These are phyloP conservation scores for Cymbopogon flexuosus DNA, from an alignment of 202 grass and related monocot species.

Conservation along the genomic window DNA sequence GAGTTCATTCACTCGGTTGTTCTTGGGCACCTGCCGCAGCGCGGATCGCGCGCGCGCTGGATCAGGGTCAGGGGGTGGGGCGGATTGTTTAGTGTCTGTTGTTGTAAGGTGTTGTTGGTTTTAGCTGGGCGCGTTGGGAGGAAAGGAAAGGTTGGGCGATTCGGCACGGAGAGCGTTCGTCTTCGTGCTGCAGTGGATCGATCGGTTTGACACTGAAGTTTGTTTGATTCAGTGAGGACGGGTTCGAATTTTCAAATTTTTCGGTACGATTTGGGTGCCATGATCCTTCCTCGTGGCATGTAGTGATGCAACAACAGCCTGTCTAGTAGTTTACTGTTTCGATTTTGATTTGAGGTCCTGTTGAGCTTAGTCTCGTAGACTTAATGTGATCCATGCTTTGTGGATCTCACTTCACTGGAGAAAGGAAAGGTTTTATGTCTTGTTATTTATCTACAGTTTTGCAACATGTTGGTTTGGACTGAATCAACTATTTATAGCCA, in stretches of 20 bases:
- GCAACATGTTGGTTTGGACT: background rate
- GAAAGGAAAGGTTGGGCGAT: background rate
- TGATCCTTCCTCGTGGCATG: background rate
- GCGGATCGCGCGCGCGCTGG: background rate
- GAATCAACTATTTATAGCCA: background rate
- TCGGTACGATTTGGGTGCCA: background rate
- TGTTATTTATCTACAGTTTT: background rate
- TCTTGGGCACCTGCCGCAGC: background rate
- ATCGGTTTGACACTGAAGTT: background rate
- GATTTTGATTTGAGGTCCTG: no score
- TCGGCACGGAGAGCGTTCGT: background rate
- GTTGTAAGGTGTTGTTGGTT: background rate
- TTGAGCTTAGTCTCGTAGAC: background rate
- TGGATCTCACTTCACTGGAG: background rate
- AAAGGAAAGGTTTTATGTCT: background rate
- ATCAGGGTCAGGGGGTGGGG: no score
- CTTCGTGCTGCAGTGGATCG: background rate
- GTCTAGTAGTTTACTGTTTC: background rate
- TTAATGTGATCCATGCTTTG: background rate
- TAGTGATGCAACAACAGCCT: background rate
- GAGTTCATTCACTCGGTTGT: background rate
- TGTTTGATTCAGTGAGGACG: background rate
- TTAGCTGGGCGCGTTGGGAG: background rate
- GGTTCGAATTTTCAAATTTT: slow-evolving; percentile 8
- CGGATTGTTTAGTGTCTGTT: background rate